Evolutionary conservation across 2,329 filamentous ascomycete genomes (phyloP), one percentile per base, ranked within the genome.

Genomic region (Pestalotiopsis sp.): DNA sequence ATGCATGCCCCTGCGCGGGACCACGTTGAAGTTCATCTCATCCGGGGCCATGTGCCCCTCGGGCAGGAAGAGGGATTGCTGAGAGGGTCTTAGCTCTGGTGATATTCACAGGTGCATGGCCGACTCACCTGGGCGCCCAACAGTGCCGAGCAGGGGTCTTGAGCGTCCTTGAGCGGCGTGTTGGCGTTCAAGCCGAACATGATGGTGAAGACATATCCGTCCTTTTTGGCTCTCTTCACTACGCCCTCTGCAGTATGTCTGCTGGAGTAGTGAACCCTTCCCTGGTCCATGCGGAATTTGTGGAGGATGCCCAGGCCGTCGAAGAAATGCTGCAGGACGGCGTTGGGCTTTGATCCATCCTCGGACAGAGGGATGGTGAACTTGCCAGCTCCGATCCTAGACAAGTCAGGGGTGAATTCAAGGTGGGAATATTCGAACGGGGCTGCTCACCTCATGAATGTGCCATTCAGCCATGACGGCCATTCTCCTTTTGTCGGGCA

Each of bases 321-420:
- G 26, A 70, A 70, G 44, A 70, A 69, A 48, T 70, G 69, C 66
- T 70, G 69, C 6, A 70, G 57, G 4, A 70, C 66, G 5, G 69
- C 69, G 11, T 67, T 70, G 13, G 69, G 69, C 68, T 67, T 70
- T n/a, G 69, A 70, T 2, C 64, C 66, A 44, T 70, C 69, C 14
- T 70, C 69, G 13, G 68, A 68, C 3, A 70, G 57, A 3, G 68
- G 69, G 3, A 70, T 64, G 5, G 68, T 69, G 44, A 67, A 70
- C 20, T 64, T 59, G 2, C 68, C 69, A 1, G 68, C 65, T 20
- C 69, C 69, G 30, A 70, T 59, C 24, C 66, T 70, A 40, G 9
- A 3, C 24, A 35, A 17, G 24, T 58, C 5, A 58, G 3, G 10
- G 7, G 26, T 14, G n/a, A 26, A 6, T 11, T 3, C 20, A 52